Conservation (phyloP, 768 basidiomycete species). For the Gautieria morchelliformis region DNA sequence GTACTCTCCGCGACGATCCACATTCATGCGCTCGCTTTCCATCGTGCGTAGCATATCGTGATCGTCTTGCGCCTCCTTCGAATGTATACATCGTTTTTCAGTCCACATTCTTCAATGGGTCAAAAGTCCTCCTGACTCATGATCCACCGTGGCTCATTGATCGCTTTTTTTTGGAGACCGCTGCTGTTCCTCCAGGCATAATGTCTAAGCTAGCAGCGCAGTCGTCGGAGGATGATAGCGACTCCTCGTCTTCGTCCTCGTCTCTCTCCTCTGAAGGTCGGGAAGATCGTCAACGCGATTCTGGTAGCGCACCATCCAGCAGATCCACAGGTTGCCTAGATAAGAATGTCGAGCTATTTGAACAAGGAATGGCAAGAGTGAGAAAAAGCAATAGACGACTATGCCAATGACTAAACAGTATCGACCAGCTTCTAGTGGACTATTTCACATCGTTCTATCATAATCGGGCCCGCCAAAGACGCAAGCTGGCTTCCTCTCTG, state of each 20-base stretch:
- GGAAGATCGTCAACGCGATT: neutral
- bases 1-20: conserved; percentile 28
- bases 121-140: conserved; percentile 42
- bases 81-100: conserved; percentile 18
- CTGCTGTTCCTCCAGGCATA: conserved; percentile 31
- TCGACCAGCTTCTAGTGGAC: conserved; percentile 42
- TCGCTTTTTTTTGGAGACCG: conserved; percentile 53
- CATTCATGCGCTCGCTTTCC: conserved; percentile 54
- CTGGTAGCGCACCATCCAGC: neutral
- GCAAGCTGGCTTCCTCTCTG: conserved; percentile 53
- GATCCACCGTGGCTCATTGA: conserved; percentile 47
- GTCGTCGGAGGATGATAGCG: neutral
- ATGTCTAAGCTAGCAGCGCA: neutral
- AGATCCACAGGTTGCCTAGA: neutral
- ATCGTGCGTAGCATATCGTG: conserved; percentile 34
- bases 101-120: conserved; percentile 51
- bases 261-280: neutral
- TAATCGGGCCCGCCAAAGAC: conserved; percentile 58
- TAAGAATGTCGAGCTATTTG: conserved; percentile 4
- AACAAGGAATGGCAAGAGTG: conserved; percentile 8
- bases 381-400: neutral
- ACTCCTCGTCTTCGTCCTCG: neutral
- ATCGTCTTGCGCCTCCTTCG: conserved; percentile 6
- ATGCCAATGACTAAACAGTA: neutral
- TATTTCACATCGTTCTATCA: conserved; percentile 55